Evolutionary conservation across 1,284 basidiomycete genomes (phyloP).

Genomic region (Ustilago nuda): DNA sequence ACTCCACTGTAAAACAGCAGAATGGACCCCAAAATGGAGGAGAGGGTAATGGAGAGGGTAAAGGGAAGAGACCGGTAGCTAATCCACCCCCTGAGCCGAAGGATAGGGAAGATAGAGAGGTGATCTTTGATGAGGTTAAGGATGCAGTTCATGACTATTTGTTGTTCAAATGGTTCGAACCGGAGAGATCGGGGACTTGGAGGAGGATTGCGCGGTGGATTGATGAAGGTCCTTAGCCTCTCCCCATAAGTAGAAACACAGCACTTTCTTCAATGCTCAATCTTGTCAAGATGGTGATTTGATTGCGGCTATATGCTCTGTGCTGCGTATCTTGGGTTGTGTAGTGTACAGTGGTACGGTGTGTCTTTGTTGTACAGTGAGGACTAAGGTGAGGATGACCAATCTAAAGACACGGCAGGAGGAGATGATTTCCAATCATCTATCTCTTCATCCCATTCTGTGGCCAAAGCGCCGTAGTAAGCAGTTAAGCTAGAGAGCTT

Average conservation of each 20-base stretch:
- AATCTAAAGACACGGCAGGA: neutral
- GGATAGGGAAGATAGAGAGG: constrained; percentile 47
- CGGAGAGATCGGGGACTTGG: constrained; percentile 55
- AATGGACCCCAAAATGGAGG: neutral
- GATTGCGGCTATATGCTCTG: neutral
- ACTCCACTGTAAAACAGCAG: neutral
- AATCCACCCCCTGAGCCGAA: constrained; percentile 18
- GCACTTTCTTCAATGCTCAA: neutral
- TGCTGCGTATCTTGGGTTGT: neutral
- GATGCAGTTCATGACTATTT: constrained; percentile 64
- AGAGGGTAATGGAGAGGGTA: neutral
- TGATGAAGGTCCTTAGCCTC: constrained; percentile 16
- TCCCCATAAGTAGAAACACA: too few relatives aligned
- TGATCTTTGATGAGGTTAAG: constrained; percentile 61
- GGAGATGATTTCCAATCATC: constrained; percentile 30
- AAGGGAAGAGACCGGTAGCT: neutral
- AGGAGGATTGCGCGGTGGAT: constrained; percentile 62
- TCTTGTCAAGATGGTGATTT: neutral
- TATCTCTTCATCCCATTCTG: constrained; percentile 42
- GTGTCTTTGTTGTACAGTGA: neutral
- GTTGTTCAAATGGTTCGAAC: constrained; percentile 65
- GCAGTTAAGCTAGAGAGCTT: constrained; percentile 78
- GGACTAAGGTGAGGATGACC: neutral
- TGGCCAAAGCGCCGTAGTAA: constrained; percentile 72
- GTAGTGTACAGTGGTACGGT: neutral